phyloP scores from a whole-genome alignment of 2,329 filamentous ascomycete genomes.

The Fusarium cyanostomum region DNA sequence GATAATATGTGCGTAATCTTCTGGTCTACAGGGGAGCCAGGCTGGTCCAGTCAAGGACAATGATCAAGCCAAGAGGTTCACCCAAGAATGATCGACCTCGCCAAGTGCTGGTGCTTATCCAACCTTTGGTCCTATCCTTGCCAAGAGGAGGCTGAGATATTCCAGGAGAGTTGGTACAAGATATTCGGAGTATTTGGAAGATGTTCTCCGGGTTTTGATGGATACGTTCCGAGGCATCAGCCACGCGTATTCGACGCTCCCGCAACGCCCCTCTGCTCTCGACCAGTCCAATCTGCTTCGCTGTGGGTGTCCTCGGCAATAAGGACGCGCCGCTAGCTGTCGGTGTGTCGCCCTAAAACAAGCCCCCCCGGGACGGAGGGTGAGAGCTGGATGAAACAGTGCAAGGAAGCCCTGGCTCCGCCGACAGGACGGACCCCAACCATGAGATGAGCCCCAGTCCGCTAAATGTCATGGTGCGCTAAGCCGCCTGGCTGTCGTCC shows the following conservation, averaged over 20 bases:
- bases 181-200: background rate
- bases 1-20: background rate
- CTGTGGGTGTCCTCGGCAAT: constrained; percentile 7
- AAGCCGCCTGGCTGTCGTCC: constrained; percentile 8
- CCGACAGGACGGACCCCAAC: constrained; percentile 1
- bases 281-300: constrained; percentile 1
- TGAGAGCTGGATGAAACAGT: constrained; percentile 19
- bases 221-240: background rate
- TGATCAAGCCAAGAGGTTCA: constrained; percentile 4
- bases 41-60: background rate
- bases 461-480: constrained; percentile 16
- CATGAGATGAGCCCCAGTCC: constrained; percentile 9
- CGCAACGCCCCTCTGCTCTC: background rate
- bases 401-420: constrained; percentile 11
- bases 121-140: background rate
- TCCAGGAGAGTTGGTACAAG: background rate
- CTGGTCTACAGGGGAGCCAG: background rate
- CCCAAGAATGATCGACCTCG: background rate
- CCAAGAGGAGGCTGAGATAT: background rate
- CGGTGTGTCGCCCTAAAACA: constrained; percentile 12
- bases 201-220: background rate
- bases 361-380: constrained; percentile 4
- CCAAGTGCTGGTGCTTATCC: constrained; percentile 8
- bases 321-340: constrained; percentile 8
- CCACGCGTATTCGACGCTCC: constrained; percentile 8